Evolutionary conservation across 257 asterid genomes (phyloP), one percentile per base, ranked within the genome.

Genomic region (Echium plantagineum): DNA sequence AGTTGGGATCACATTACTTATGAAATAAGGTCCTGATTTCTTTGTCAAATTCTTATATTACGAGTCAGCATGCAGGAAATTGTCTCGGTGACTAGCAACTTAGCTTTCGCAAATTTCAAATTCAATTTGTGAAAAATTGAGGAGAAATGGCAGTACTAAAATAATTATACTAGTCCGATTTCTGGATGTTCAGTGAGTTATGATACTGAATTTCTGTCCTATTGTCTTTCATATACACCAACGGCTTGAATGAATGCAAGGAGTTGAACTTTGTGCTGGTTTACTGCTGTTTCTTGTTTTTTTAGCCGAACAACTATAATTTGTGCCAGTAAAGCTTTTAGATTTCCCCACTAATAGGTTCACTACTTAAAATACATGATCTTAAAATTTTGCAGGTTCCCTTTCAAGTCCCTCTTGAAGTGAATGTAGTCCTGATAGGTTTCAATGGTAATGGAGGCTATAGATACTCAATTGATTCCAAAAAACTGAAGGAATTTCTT

Each of bases 391-490:
- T 67, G 71, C 82, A 93, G 99, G 99, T 93, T 72, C 99, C 99
- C 15, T 93, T 93, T 74, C 95, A 86, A 84, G 98, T 93, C 48
- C 98, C 98, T 57, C 95, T 93, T 68, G 98, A 93, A 79, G 98
- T 93, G 47, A 93, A 93, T 68, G 76, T 93, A 55, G 94, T 93
- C 65, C 95, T 93, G 52, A 72, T 93, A 67, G 98, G 98, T 71
- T 93, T 93, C 75, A 84, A 74, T 62, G 86, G 84, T 21, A 95
- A 93, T 22, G 98, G 98, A 54, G 98, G 97, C 57, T 89, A 93
- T 66, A 84, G 98, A 75, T 93, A 81, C 52, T 56, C 74, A 20
- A 55, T 89, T 61, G 94, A 93, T 67, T 82, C 96, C 62, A 94
- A 75, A 9, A 93, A 84, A 76, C 65, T 93, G 76, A 95, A 88